Evolutionary conservation across 108 stramenopile genomes (phyloP), one percentile per base, ranked within the genome.

Genomic region (Cyclotella atomus): DNA sequence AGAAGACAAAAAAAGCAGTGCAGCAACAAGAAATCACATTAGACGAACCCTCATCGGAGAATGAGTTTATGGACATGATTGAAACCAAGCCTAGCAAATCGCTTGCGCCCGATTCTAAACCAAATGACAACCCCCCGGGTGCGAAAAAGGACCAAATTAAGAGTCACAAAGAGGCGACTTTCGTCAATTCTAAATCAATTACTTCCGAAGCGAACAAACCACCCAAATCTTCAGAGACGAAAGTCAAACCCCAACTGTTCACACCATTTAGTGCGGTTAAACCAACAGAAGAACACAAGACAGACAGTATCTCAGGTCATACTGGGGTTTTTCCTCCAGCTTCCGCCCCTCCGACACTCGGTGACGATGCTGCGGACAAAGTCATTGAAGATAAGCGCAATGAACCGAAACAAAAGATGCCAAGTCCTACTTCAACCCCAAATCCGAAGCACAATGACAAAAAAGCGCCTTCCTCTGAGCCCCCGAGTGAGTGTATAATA

Each of bases 391-490:
- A 16, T 33, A 61, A 44, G 16, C 53, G 53, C 38, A 71, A 68
- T 29, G 54, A 61, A 35, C 34, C 28, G 2, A 17, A 32, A 21
- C 59, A 77, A 59, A 76, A 73, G 19, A 32, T 36, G 21, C 27
- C 45, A 2, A 55, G 55, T 62, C 61, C 23, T n/a, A 20, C 29
- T 10, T 73, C 73, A 27, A 73, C 79, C 49, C 73, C 79, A 35
- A 68, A 28, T 20, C 20, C 19, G 24, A 81, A 81, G 32, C 34
- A 49, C 52, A 62, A 47, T 3, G 68, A 41, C 21, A 63, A 73
- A 44, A 74, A 73, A 41, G 79, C 79, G 6, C 79, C 79, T 49
- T 60, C 25, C 16, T 81, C 79, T 53, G 79, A 73, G 36, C 79
- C 79, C 15, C 73, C 76, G n/a, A 70, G 76, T 77, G 36, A 77